These are phyloP conservation scores for Capsicum chinense DNA, from an alignment of 257 asterid genomes.

Conservation along the genomic window DNA sequence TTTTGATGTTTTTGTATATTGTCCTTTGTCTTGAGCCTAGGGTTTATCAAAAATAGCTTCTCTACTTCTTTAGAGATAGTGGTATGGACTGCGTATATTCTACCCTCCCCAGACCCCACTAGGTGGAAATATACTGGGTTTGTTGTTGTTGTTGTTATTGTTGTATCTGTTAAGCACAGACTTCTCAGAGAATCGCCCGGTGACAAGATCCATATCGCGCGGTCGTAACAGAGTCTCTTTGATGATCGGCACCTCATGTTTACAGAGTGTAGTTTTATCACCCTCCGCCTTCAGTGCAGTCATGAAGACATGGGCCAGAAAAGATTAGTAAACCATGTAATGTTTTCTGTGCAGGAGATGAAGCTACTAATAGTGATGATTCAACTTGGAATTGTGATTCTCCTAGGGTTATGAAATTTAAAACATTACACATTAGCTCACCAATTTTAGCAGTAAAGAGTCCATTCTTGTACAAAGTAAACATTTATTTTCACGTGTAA, in stretches of 20 bases:
- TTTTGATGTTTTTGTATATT: too few species aligned
- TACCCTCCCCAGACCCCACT: too few species aligned
- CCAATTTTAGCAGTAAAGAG: constrained; percentile 50
- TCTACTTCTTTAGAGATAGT: too few species aligned
- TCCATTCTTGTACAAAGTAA: constrained; percentile 46
- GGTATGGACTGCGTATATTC: too few species aligned
- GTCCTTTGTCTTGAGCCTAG: too few species aligned
- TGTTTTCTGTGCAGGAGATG: constrained; percentile 41
- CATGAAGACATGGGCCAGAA: background rate
- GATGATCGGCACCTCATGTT: background rate
- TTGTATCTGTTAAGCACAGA: too few species aligned
- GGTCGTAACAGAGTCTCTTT: background rate
- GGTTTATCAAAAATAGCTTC: too few species aligned
- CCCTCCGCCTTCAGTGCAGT: background rate
- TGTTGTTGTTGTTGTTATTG: too few species aligned
- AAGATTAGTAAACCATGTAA: constrained; percentile 2
- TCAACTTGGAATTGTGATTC: constrained; percentile 39
- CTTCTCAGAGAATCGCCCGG: too few species aligned
- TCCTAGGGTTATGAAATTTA: constrained; percentile 37
- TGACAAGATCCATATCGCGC: too few species aligned
- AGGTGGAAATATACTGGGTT: too few species aligned
- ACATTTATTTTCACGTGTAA: background rate
- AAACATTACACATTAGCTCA: constrained; percentile 45
- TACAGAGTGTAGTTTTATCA: background rate
- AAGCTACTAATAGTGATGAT: constrained; percentile 37